Evolutionary conservation across 176 grass and related monocot genomes (phyloP), one percentile per base, ranked within the genome.

Genomic region (Alopecurus myosuroides): DNA sequence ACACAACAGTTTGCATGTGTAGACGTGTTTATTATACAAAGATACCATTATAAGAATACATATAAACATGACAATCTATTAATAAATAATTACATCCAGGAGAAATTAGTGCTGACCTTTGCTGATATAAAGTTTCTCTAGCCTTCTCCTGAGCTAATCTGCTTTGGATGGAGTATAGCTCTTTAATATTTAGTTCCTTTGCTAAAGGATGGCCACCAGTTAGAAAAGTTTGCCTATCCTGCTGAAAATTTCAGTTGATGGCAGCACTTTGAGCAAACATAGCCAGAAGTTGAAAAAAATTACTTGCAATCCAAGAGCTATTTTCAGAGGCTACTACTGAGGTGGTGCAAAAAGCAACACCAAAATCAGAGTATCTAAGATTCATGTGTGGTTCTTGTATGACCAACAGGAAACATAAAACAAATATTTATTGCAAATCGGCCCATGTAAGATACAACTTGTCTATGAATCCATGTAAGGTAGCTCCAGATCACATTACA

Each of bases 91-190:
- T 17, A 22, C 5, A 76, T 20, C 7, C 26, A 80, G 13, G 23
- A 70, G 36, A 55, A 81, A 44, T 15, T 77, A 53, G 60, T 50
- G 34, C 90, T 85, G 60, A 95, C 93, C 93, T 92, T 55, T 95
- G 87, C 3, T 78, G 88, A 67, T 79, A 86, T 63, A 82, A 87
- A 74, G 77, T 79, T 88, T 94, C 92, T 91, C 84, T 97, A 86
- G 90, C 86, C 89, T 99, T 96, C 55, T 99, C 94, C 81, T 94
- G 91, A 74, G 84, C 86, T 81, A 94, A 70, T 88, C 82, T 89
- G 82, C 88, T 99, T 87, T 99, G 97, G 75, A 94, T 82, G 74
- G 90, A 88, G 87, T 94, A 94, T 22, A 97, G 77, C 68, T 97
- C 97, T 79, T 99, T 92, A 26, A 96, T 58, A 35, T 80, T 92